Evolutionary conservation across 2,329 filamentous ascomycete genomes (phyloP).

Genomic region (Aureobasidium sp.): DNA sequence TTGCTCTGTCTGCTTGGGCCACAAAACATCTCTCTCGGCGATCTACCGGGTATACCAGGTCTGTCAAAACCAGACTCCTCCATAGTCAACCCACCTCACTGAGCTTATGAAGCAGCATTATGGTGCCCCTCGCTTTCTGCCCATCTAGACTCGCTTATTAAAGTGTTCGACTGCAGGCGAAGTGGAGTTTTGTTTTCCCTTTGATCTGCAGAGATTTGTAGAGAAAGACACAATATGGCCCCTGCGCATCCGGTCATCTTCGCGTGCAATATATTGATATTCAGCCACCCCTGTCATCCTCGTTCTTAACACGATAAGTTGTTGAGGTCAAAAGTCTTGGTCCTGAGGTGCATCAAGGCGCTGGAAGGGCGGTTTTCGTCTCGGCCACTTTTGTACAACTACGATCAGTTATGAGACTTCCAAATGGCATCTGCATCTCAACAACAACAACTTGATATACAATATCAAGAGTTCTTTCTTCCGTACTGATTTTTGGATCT

Average conservation of each 20-base stretch:
- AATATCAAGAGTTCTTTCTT: background rate
- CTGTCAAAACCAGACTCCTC: background rate
- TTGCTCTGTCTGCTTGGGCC: background rate
- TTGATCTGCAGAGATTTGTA: background rate
- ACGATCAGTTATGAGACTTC: background rate
- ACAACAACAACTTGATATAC: background rate
- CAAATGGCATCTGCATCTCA: background rate
- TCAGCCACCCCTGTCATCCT: background rate
- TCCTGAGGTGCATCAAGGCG: background rate
- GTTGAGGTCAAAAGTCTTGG: background rate
- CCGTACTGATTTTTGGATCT: background rate
- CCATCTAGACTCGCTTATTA: background rate
- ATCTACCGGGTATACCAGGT: background rate
- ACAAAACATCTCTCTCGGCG: background rate
- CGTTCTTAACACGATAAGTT: background rate
- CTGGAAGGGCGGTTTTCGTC: background rate
- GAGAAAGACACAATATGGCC: background rate
- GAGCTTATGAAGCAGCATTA: background rate
- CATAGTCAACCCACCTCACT: no score
- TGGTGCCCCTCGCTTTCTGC: background rate
- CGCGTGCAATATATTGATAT: background rate
- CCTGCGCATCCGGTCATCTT: background rate
- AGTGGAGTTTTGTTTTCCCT: background rate
- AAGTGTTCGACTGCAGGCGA: background rate
- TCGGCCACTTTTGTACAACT: background rate